Evolutionary conservation across 805 yeast genomes (phyloP), one percentile per base, ranked within the genome.

Genomic region (Candida maris): DNA sequence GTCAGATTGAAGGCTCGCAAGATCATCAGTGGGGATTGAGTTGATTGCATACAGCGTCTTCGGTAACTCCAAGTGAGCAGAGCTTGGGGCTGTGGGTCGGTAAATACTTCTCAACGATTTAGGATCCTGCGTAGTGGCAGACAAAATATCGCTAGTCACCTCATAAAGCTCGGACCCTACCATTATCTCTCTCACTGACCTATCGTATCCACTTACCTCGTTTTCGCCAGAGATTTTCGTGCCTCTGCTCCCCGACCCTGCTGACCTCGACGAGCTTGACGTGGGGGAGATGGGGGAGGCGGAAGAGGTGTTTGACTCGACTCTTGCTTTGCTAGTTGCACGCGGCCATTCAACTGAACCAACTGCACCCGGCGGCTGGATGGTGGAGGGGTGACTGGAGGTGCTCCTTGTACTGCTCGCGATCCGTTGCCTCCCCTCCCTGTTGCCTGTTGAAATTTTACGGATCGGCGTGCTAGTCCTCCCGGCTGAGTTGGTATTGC

Each of bases 191-290:
- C 37, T 41, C 34, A 48, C 13, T 34, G n/a, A n/a, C n/a, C n/a
- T n/a, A n/a, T n/a, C n/a, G n/a, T n/a, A n/a, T n/a, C n/a, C n/a
- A n/a, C n/a, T n/a, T n/a, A n/a, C n/a, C n/a, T n/a, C n/a, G n/a
- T n/a, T n/a, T n/a, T n/a, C n/a, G n/a, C n/a, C n/a, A n/a, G n/a
- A n/a, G n/a, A n/a, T n/a, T 27, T 24, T 20, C 30, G 49, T 27
- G 49, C 48, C 49, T 37, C 37, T 44, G 46, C 51, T 50, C 51
- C 50, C 45, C 41, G 50, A 33, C 21, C 34, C 35, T 26, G 37
- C 37, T 37, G 34, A 25, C 38, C 34, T 34, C 14, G 32, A 22
- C 20, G 25, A 23, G 4, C 31, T 23, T 27, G 27, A 13, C 14
- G 24, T n/a, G n/a, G n/a, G n/a, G n/a, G n/a, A 19, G 29, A 8